Base-by-base conservation (phyloP, 345 rosid genomes). In the Acer negundo region DNA sequence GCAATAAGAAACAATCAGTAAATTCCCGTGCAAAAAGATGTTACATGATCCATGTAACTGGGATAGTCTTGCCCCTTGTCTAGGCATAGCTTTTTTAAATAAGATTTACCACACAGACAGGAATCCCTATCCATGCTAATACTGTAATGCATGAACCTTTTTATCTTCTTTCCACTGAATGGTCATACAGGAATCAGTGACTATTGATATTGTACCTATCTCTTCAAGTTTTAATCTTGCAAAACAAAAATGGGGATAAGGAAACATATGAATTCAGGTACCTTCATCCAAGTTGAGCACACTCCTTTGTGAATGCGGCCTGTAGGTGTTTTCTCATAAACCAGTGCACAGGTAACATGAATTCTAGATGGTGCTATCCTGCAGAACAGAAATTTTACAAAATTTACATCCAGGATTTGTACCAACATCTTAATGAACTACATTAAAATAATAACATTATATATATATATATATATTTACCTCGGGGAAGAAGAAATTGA, bases 401-500 rank as follows among this genome's bases (percentile, higher is more conserved):
- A 35, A 55, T 10, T 53, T 55, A 77, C 67, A 40, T 26, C 75
- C 63, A 63, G 80, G 47, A 67, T n/a, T 19, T 35, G 15, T 65
- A 66, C 19, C 13, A 12, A 38, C 15, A n/a, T 38, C 20, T 40
- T 17, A 56, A 38, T 6, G 16, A 72, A 56, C 10, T 69, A 69
- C 19, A 2, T 9, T 51, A 59, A 13, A 23, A 35, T 20, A 38
- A 38, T 15, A 44, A 44, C 10, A 42, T 42, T 19, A 7, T 58
- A 20, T 58, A 6, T 58, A 13, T 5, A 11, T 55, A 16, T 8
- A 7, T 13, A 47, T 66, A 67, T 53, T 76, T 17, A 86, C 99
- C 93, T 95, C 6, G 99, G 98, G 16, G 99, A 95, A 69, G 99
- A 95, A 69, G 99, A 93, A 83, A 95, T 95, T 72, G 99, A 95